These are phyloP conservation scores for Cordyceps fumosorosea DNA, from an alignment of 2,329 filamentous ascomycete species.

Conservation along the genomic window DNA sequence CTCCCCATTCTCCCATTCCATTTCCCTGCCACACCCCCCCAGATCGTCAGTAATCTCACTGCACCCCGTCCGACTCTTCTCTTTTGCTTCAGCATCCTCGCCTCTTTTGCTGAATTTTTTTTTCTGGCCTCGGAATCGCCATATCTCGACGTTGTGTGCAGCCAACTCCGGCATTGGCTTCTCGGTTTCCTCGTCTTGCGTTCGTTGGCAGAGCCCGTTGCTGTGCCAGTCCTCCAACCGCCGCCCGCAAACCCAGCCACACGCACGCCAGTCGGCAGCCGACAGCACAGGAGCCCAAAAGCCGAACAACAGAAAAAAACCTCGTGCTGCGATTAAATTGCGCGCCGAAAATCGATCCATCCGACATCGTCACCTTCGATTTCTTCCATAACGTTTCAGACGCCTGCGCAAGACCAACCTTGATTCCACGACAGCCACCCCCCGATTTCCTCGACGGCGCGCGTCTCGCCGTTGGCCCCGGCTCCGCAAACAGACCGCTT, in stretches of 20 bases:
- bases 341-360: not conserved
- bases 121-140: not conserved
- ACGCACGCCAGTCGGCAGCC: not conserved
- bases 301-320: not conserved
- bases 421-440: not conserved
- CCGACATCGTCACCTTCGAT: not conserved
- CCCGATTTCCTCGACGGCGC: not conserved
- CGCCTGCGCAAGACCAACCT: not conserved
- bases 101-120: not conserved
- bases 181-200: not conserved
- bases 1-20: not conserved
- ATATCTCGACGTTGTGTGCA: not conserved
- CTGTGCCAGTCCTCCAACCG: not conserved
- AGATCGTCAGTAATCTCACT: slow-evolving; percentile 9
- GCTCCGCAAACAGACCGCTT: slow-evolving; percentile 8
- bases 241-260: slow-evolving; percentile 1
- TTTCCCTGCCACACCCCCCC: slow-evolving; percentile 7
- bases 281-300: not conserved
- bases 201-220: slow-evolving; percentile 1
- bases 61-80: not conserved
- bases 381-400: not conserved
- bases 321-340: not conserved
- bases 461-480: not conserved
- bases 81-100: not conserved
- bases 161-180: not conserved